phyloP scores from a whole-genome alignment of 1,139 yeast genomes.

The Wickerhamiella pararugosa region DNA sequence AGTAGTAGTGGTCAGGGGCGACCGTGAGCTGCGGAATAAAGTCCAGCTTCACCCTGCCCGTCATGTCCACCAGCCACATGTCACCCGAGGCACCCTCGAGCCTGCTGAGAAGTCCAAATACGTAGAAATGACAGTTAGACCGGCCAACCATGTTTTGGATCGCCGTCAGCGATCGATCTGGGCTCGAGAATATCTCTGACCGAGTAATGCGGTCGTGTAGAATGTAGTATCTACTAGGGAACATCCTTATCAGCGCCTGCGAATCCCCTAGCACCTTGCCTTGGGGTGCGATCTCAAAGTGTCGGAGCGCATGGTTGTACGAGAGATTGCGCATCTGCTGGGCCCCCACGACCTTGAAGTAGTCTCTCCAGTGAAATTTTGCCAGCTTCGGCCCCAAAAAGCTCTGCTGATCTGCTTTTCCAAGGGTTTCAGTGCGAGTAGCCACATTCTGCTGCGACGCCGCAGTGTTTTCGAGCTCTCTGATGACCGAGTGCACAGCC shows the following conservation, averaged over 20 bases:
- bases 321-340: constrained; percentile 48
- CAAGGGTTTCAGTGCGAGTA: background rate
- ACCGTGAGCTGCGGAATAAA: constrained; percentile 45
- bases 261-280: constrained; percentile 20
- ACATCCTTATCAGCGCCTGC: constrained; percentile 23
- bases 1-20: constrained; percentile 52
- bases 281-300: constrained; percentile 31
- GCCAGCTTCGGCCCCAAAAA: background rate
- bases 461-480: constrained; percentile 25
- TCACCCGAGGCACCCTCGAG: constrained; percentile 44
- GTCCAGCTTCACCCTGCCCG: constrained; percentile 63
- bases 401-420: background rate
- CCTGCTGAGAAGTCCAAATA: constrained; percentile 56
- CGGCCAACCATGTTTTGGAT: constrained; percentile 78
- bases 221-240: constrained; percentile 40
- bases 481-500: constrained; percentile 47
- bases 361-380: constrained; percentile 49
- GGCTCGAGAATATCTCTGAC: constrained; percentile 53
- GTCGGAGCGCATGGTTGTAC: constrained; percentile 53
- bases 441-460: constrained; percentile 3
- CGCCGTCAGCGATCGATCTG: constrained; percentile 37
- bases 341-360: constrained; percentile 51
- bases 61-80: constrained; percentile 65
- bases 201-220: constrained; percentile 57
- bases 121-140: constrained; percentile 56